phyloP scores from a whole-genome alignment of 805 yeast genomes.

The Starmerella vaccinii region DNA sequence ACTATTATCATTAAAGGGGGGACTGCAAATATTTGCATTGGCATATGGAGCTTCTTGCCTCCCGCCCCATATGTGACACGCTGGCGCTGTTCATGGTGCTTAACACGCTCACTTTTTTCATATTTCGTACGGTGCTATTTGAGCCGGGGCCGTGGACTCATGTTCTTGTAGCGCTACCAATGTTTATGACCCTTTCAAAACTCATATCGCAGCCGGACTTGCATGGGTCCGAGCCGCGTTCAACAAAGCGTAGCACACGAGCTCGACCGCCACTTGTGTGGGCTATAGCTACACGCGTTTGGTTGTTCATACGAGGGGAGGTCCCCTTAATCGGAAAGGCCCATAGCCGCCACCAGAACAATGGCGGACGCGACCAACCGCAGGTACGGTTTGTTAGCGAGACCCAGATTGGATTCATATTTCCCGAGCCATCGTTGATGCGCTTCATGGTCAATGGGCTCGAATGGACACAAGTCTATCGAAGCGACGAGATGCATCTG shows the following conservation, averaged over 20 bases:
- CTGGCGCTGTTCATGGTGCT: background rate
- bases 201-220: background rate
- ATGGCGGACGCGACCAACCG: background rate
- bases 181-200: background rate
- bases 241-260: background rate
- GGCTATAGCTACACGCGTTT: background rate
- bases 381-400: slow-evolving; percentile 9
- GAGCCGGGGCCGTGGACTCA: slow-evolving; percentile 6
- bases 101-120: background rate
- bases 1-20: background rate
- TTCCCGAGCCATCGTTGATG: slow-evolving; percentile 1
- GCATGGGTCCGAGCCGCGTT: background rate
- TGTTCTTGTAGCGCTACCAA: background rate
- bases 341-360: background rate
- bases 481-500: slow-evolving; percentile 5
- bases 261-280: slow-evolving; percentile 1
- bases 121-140: background rate
- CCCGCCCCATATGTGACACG: slow-evolving; percentile 1
- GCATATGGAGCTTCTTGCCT: slow-evolving; percentile 1
- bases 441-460: slow-evolving; percentile 7
- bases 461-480: slow-evolving; percentile 14
- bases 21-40: background rate
- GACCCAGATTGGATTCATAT: slow-evolving; percentile 5
- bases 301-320: slow-evolving; percentile 2
- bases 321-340: background rate